phyloP scores from a whole-genome alignment of 2,329 filamentous ascomycete species.

The Exophiala calicioides region DNA sequence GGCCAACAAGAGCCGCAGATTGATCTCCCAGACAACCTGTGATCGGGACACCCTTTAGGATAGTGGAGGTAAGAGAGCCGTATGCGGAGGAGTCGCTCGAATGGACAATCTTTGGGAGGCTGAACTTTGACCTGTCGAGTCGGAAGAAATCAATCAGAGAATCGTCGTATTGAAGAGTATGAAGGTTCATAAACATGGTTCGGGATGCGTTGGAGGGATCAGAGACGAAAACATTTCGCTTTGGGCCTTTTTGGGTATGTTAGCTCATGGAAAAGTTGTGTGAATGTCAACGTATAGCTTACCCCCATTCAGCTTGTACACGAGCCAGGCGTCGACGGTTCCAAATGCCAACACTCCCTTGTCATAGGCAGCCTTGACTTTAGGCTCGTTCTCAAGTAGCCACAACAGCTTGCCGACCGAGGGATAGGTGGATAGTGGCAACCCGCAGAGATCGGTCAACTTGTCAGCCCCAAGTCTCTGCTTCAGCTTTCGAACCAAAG shows the following conservation, averaged over 20 bases:
- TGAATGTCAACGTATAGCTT: background rate
- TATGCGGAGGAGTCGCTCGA: conserved; percentile 75
- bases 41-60: conserved; percentile 70
- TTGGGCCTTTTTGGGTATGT: conserved; percentile 37
- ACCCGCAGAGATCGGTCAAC: conserved; percentile 70
- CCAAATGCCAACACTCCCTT: conserved; percentile 77
- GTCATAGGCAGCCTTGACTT: conserved; percentile 73
- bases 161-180: conserved; percentile 77
- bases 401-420: conserved; percentile 82
- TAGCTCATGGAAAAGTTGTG: background rate
- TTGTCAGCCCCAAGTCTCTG: conserved; percentile 65
- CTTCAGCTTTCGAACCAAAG: conserved; percentile 76
- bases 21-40: conserved; percentile 87
- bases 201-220: conserved; percentile 85
- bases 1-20: conserved; percentile 80
- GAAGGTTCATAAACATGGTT: conserved; percentile 93
- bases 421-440: conserved; percentile 85
- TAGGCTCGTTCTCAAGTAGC: conserved; percentile 71
- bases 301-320: conserved; percentile 78
- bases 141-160: conserved; percentile 76
- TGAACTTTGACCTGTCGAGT: conserved; percentile 69
- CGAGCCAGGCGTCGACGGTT: conserved; percentile 84
- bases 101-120: conserved; percentile 78
- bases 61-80: conserved; percentile 65
- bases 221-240: conserved; percentile 72